Base-by-base conservation (phyloP, 305 asterid genomes). In the Solanum chacoense region DNA sequence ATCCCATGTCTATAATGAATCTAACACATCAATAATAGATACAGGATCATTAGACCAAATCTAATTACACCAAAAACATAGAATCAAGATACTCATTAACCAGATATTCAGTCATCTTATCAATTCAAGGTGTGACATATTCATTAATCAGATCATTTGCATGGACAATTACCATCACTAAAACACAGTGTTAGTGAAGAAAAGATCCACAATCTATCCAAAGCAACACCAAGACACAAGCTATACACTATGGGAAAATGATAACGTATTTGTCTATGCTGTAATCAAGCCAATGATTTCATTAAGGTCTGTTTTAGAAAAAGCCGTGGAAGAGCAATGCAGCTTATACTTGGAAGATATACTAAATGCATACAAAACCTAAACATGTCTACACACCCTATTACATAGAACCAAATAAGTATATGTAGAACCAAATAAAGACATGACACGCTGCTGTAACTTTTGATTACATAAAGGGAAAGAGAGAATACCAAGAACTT, bases 401-500 rank as follows among this genome's bases (percentile, higher is more conserved):
- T 63, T 63, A 8, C 71, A 63, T 63, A 59, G 26, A 59, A 59
- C 11, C 67, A 50, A 18, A 50, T 50, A 50, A 16, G 67, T 18
- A 55, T 55, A 55, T 55, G 67, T 22, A 20, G 26, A 59, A 59
- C 26, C 26, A 63, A 59, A 3, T 59, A 63, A 63, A 63, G 28
- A 22, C 28, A 63, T 63, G 71, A 63, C 71, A 22, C 71, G 3
- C 45, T 42, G 67, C 78, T 35, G 85, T 31, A 45, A 80, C 14
- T 40, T 81, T 34, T 76, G 35, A 87, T 34, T 13, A 34, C 59
- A 59, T 7, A 16, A 59, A 75, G 63, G 75, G 65, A 34, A 73
- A 42, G 85, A 69, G 26, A 76, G 63, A 50, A 86, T 96, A 96
- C 99, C 98, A 69, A 96, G 97, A 90, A 96, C 98, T 92, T 93